Base-by-base conservation (phyloP, 768 basidiomycete species). In the Leccinum variicolor region DNA sequence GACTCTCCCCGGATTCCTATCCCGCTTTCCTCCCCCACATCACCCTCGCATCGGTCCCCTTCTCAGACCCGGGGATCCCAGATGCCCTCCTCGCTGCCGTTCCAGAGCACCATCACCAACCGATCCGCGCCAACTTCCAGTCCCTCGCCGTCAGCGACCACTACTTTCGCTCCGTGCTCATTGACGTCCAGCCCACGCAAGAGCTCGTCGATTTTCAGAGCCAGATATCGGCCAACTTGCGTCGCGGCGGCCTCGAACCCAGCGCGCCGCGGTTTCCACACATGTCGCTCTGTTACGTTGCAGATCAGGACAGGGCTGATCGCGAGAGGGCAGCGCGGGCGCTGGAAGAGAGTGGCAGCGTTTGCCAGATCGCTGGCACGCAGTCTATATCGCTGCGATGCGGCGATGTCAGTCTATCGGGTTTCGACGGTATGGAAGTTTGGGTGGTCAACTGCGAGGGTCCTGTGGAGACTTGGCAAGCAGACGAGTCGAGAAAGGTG, bases 81-180 rank as follows among this genome's bases (percentile, higher is more conserved):
- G 46, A 56, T 7, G 59, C 69, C 14, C 73, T 84, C 28, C 71
- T 77, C 4, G 64, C 72, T 1, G 72, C 80, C 6, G 61, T 85
- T 17, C 76, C 80, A 8, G 11, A 59, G 7, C 58, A 59, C 13
- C 72, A 76, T 25, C 60, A 56, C 5, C 31, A 4, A 41, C 63
- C 72, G 8, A 60, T 89, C 33, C 64, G 66, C 15, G 71, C 82
- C 62, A 59, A 70, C 29, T 90, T 91, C 68, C 66, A 75, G 56
- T 76, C 79, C 1, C 75, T 91, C 49, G 76, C 80, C 19, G 75
- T 82, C 6, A 84, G 87, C 36, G 73, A 78, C 36, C 81, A 83
- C 63, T 92, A 85, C 73, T 90, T 83, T 69, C 84, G 86, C 62
- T 89, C 88, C 0, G 85, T 91, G 19, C 85, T 84, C 70, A 69